phyloP scores from a whole-genome alignment of 306 rosid genomes.

The Prunus mira region DNA sequence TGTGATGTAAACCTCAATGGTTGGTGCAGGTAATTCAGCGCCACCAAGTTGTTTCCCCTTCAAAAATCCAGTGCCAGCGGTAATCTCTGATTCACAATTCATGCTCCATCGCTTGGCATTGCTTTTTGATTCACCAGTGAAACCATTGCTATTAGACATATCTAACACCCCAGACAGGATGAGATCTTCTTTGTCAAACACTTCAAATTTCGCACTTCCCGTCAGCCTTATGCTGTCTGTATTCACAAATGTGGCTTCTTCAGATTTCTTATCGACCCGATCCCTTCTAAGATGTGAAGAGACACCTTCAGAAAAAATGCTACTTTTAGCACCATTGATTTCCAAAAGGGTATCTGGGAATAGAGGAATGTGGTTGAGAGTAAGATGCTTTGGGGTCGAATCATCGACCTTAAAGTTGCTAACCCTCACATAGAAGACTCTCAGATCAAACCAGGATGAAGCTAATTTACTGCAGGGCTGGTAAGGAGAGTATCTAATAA shows the following conservation, averaged over 20 bases:
- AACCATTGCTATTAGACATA: conserved; percentile 63
- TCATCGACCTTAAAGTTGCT: conserved; percentile 67
- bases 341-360: conserved; percentile 77
- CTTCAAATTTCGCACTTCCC: conserved; percentile 78
- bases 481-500: conserved; percentile 57
- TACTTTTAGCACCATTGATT: conserved; percentile 74
- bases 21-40: conserved; percentile 44
- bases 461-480: conserved; percentile 48
- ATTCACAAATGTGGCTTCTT: conserved; percentile 81
- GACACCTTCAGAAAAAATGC: conserved; percentile 59
- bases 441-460: conserved; percentile 76
- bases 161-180: conserved; percentile 72
- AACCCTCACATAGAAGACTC: conserved; percentile 83
- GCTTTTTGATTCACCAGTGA: conserved; percentile 47
- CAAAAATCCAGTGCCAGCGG: conserved; percentile 50
- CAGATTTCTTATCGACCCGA: conserved; percentile 79
- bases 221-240: conserved; percentile 76
- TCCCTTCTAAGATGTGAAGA: conserved; percentile 83
- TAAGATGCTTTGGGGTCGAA: conserved; percentile 66
- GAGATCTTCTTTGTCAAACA: conserved; percentile 64
- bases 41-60: conserved; percentile 56
- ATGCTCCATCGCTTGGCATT: conserved; percentile 66
- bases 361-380: conserved; percentile 72
- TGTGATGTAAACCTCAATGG: conserved; percentile 85
- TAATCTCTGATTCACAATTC: conserved; percentile 60